Base-by-base conservation (phyloP, 768 basidiomycete genomes). In the Rhodosporidiobolus sp. region DNA sequence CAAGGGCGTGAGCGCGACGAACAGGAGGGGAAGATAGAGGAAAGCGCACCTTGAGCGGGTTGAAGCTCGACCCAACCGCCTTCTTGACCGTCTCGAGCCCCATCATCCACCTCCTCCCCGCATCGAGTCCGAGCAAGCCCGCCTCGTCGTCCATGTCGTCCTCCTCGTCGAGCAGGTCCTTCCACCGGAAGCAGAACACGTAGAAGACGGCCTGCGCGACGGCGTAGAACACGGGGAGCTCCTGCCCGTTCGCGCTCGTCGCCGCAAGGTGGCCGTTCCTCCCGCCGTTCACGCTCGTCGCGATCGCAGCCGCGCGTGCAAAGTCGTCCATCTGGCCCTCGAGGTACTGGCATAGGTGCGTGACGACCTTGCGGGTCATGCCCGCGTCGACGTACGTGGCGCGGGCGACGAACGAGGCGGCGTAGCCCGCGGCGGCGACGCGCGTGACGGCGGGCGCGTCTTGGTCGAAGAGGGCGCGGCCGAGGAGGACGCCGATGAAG, bases 161-260 rank as follows among this genome's bases (percentile, higher is more conserved):
- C 30, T 85, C 86, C 61, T 87, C 86, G 53, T 87, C 72, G 10
- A 79, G 80, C 48, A 98, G 82, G 75, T 98, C 96, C 71, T 91
- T 83, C 95, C 95, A 98, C 19, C 96, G 85, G 82, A 98, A 99
- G 81, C 96, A 98, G 81, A 99, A 99, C 74, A 99, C 92, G 74
- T 98, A 85, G 80, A 99, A 94, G 17, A 94, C 87, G 0, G 94
- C 89, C 79, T 98, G 96, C 0, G 88, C 83, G 45, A 95, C 89
- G 4, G 94, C 93, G 80, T 97, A 97, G 79, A 97, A 97, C 28
- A 95, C 86, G 35, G 86, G 86, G 11, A 81, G 75, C 53, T 76
- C 69, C n/a, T 70, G 62, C 16, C 67, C 70, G 10, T 63, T 67
- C 1, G 26, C 46, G 0, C 46, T 54, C 19, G 61, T 6, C 3